Base-by-base conservation (phyloP, 768 basidiomycete species). In the Agaricus bisporus region DNA sequence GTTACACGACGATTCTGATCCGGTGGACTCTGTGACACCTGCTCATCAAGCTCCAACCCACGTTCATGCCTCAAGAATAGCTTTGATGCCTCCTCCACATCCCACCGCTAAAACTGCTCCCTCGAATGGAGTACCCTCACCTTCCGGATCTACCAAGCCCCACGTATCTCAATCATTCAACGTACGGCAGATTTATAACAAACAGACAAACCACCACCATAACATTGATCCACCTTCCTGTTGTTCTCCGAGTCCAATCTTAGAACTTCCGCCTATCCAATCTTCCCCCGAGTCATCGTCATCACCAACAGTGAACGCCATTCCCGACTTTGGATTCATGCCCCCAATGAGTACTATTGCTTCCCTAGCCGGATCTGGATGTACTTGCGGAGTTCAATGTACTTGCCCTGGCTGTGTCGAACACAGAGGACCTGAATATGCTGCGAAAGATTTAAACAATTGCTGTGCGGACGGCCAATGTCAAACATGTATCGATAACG, bases 351-450 rank as follows among this genome's bases (percentile, higher is more conserved):
- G 76, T 59, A 69, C 73, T 41, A 74, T 85, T 41, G 69, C 71
- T 18, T 82, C 83, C 4, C 64, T 85, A 11, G 83, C 85, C 1
- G 83, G 80, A 12, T 77, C 85, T 2, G 85, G 83, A 2, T 90
- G 88, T 63, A 85, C 82, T 7, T 89, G 88, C 61, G 86, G 86
- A 28, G 65, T 80, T 41, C 68, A 70, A 38, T 91, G 88, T 61
- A 75, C 75, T 12, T 91, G 88, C 66, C 86, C 86, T 0, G 86
- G 86, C 32, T 91, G 88, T 62, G 64, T 78, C 9, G 75, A 85
- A 59, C 88, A 90, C 61, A 82, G 85, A n/a, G 80, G 81, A 1
- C 53, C 66, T 15, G 72, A 73, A 15, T 64, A 81, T 55, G 76
- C 69, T 17, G 73, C 73, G 42, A 60, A 71, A 15, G 74, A 80